phyloP scores from a whole-genome alignment of 139 green algal species.

The Closterium sp. region DNA sequence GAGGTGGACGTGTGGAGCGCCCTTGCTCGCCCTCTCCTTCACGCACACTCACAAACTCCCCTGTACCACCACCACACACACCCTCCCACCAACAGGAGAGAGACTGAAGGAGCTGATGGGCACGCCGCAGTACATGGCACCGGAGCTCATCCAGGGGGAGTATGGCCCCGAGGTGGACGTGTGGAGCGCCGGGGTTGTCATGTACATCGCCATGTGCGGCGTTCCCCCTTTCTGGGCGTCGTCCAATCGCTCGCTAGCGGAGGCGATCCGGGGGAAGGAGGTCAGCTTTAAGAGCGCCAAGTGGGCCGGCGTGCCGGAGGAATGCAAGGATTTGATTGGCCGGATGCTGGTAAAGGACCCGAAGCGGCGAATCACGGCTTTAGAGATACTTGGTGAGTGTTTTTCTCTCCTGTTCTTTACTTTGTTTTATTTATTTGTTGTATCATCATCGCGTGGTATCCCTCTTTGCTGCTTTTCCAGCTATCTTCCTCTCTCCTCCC shows the following conservation, averaged over 20 bases:
- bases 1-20: neutral
- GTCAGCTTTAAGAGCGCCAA: neutral
- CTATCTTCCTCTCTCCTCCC: no score
- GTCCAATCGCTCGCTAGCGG: neutral
- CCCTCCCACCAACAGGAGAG: neutral
- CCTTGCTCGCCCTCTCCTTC: no score
- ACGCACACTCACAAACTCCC: no score
- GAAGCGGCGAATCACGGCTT: no score
- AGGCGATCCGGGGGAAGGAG: neutral
- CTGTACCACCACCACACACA: neutral
- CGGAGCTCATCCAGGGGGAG: neutral
- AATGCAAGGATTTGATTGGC: neutral
- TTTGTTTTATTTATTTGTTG: no score
- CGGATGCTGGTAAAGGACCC: no score
- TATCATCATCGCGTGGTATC: no score
- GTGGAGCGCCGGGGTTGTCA: neutral
- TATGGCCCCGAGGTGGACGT: neutral
- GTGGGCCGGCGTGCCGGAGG: neutral
- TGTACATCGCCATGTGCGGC: neutral
- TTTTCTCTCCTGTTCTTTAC: no score
- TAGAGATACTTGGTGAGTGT: no score
- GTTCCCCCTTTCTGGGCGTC: neutral
- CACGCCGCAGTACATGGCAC: conserved; percentile 5
- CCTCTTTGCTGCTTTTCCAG: no score
- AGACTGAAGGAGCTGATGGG: neutral